Base-by-base conservation (phyloP, 176 grass and related monocot species). In the Luzula sylvatica region DNA sequence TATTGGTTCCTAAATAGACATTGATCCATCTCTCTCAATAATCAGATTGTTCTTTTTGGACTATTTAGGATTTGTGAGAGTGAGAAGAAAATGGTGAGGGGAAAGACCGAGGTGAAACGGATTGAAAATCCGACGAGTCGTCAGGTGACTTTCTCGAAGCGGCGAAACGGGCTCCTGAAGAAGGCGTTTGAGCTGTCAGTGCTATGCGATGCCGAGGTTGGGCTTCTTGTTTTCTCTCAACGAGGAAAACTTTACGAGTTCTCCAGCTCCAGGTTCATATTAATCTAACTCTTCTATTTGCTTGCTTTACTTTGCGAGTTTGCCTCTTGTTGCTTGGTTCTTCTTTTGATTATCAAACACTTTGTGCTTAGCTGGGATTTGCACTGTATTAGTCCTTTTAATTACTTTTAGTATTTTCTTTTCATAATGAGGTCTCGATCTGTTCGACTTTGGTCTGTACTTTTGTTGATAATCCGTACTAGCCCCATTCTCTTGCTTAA, bases 71-170 rank as follows among this genome's bases (percentile, higher is more conserved):
- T 12, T 29, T 28, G n/a, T 19, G 7, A 49, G 14, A 7, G 42
- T 4, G 11, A n/a, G 56, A 64, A 23, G 42, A 45, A 64, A 64
- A 64, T 64, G 59, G 59, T 64, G 21, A 64, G 59, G 42, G 59
- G 59, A 32, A 64, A 64, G 43, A 64, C 59, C 1, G n/a, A 64
- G 59, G 47, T 64, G 59, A 64, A 64, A 3, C 20, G 42, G 59
- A 64, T 64, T 26, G 59, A 64, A 41, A 64, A 64, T 18, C 59
- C 59, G 59, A 64, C 59, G 2, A 64, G 59, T 15, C 59, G 59
- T 11, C 59, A 64, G 43, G 59, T 64, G 25, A 64, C 59, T 26
- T 64, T 64, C 16, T 64, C 59, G 6, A 64, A 64, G 59, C 38
- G 59, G 59, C 38, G 59, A 32, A 64, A 44, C 15, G 59, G 59